A percentile compares a stretch with the other conserved stretches of the same genome.
Evolutionary conservation across 495 filamentous ascomycete genomes (phyloP).

Genomic region (Xylaria intraflava): DNA sequence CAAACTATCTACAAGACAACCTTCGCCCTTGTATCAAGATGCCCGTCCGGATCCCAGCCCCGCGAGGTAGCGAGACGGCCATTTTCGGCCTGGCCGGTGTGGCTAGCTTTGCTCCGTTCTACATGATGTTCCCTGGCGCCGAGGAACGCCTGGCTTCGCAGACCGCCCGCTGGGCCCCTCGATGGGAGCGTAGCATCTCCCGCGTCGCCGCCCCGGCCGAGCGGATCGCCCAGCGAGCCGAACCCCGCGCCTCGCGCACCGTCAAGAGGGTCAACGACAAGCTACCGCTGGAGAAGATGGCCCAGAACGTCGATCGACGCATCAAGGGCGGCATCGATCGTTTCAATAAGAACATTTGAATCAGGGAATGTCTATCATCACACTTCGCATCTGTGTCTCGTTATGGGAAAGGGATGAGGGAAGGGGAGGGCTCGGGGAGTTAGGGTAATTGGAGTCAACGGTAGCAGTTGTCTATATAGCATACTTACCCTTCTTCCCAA

Average conservation of each 20-base stretch:
- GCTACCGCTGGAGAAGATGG: constrained; percentile 41
- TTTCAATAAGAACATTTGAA: constrained; percentile 1
- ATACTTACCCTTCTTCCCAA: no score
- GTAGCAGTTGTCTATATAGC: no score
- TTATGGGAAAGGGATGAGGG: no score
- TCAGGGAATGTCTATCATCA: not conserved
- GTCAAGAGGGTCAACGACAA: constrained; percentile 34
- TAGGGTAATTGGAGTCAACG: no score
- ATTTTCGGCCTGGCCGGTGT: constrained; percentile 39
- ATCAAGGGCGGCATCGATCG: constrained; percentile 34
- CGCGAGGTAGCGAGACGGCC: constrained; percentile 33
- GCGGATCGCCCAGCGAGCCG: constrained; percentile 35
- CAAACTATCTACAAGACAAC: not conserved
- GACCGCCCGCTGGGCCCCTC: constrained; percentile 42
- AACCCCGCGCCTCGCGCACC: constrained; percentile 34
- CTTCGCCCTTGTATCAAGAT: constrained; percentile 34
- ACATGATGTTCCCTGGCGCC: constrained; percentile 41
- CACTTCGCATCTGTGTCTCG: no score
- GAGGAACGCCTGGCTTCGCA: constrained; percentile 37
- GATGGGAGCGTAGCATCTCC: constrained; percentile 44
- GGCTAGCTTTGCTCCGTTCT: constrained; percentile 40
- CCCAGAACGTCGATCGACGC: constrained; percentile 32
- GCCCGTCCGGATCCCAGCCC: constrained; percentile 41
- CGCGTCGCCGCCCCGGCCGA: constrained; percentile 38
- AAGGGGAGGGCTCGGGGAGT: no score